A percentile compares a stretch with the other conserved stretches of the same genome.
phyloP scores from a whole-genome alignment of 805 yeast species.

The Myxozyma geophila region DNA sequence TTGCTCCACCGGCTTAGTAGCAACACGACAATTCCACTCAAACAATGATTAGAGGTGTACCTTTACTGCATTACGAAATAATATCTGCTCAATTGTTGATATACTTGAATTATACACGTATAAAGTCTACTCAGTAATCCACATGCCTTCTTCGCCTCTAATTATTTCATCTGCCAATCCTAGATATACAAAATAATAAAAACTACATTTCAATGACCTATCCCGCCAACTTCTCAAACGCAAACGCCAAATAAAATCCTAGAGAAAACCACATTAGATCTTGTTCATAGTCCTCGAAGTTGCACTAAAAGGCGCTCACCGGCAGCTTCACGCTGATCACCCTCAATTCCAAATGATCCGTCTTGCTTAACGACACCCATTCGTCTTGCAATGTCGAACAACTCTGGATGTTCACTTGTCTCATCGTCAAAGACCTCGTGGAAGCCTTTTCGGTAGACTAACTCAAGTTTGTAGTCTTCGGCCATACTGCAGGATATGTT shows the following conservation, averaged over 20 bases:
- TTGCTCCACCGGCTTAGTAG: not conserved
- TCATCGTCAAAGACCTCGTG: conserved; percentile 81
- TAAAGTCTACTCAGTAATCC: no score
- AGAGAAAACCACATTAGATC: conserved; percentile 38
- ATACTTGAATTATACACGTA: no score
- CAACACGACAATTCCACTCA: not conserved
- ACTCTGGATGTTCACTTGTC: conserved; percentile 59
- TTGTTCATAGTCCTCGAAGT: conserved; percentile 46
- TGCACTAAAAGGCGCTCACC: conserved; percentile 86
- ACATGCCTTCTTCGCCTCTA: no score
- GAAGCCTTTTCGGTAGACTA: conserved; percentile 76
- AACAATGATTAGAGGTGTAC: not conserved
- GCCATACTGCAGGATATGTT: conserved; percentile 55
- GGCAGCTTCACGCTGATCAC: conserved; percentile 84
- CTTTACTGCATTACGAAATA: no score
- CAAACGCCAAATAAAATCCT: conserved; percentile 36
- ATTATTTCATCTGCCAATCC: no score
- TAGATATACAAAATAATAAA: no score
- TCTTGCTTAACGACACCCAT: conserved; percentile 65
- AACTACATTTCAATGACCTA: not conserved
- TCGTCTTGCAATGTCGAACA: conserved; percentile 41
- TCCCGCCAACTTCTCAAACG: conserved; percentile 35
- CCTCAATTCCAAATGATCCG: conserved; percentile 84
- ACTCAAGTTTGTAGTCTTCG: conserved; percentile 75
- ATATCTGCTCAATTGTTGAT: no score